Evolutionary conservation across 805 yeast species (phyloP).

Genomic region (Komagataella kurtzmanii): DNA sequence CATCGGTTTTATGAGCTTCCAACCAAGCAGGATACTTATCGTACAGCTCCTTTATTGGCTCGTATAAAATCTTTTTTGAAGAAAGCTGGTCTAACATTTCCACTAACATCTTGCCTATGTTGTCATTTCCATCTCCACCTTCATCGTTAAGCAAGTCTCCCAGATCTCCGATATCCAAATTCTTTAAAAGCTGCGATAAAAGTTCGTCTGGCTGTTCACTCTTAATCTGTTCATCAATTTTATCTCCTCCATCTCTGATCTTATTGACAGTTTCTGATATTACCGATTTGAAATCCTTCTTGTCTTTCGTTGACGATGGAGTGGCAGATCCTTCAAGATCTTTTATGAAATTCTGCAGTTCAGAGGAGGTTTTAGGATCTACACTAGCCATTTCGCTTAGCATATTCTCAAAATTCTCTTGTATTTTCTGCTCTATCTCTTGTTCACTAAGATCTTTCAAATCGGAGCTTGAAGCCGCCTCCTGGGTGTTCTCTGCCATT

Average conservation of each 20-base stretch:
- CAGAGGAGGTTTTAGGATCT: slow-evolving; percentile 30
- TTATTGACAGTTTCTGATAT: slow-evolving; percentile 73
- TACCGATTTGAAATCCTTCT: slow-evolving; percentile 49
- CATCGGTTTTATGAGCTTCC: slow-evolving; percentile 29
- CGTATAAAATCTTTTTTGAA: slow-evolving; percentile 75
- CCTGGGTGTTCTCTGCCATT: slow-evolving; percentile 1
- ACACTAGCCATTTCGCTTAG: slow-evolving; percentile 10
- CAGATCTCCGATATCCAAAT: slow-evolving; percentile 37
- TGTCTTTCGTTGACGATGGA: slow-evolving; percentile 5
- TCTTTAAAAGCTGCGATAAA: slow-evolving; percentile 50
- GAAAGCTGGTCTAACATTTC: slow-evolving; percentile 75
- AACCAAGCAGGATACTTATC: slow-evolving; percentile 65
- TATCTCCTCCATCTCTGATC: slow-evolving; percentile 61
- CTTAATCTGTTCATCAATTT: slow-evolving; percentile 46
- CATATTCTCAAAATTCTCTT: slow-evolving; percentile 11
- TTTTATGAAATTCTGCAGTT: slow-evolving; percentile 39
- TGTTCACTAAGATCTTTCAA: slow-evolving; percentile 8
- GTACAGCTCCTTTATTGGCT: slow-evolving; percentile 74
- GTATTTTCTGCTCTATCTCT: slow-evolving; percentile 6
- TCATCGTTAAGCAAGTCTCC: slow-evolving; percentile 10
- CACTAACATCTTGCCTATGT: slow-evolving; percentile 41
- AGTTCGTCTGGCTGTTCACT: slow-evolving; percentile 29
- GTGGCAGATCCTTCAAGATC: slow-evolving; percentile 15
- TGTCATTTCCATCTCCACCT: slow-evolving; percentile 21
- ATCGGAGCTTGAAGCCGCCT: background rate